A percentile compares a stretch with the other conserved stretches of the same genome.
Evolutionary conservation across 257 asterid species (phyloP).

Genomic region (Solanum acaule): DNA sequence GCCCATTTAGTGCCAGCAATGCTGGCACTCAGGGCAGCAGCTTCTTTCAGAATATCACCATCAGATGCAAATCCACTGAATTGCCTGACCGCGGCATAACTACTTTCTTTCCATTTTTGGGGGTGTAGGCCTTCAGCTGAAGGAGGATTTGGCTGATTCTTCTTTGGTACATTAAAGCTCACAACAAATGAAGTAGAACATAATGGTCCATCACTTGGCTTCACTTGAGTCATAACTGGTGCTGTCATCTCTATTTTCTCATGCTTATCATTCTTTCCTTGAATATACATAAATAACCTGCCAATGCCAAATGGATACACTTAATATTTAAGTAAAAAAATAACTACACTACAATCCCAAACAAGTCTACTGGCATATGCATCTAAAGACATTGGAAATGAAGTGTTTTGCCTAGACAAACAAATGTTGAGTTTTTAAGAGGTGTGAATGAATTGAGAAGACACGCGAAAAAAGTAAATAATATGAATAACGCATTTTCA

Average conservation of each 20-base stretch:
- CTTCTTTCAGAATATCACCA: conserved; percentile 43
- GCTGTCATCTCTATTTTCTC: conserved; percentile 77
- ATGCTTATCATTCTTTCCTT: conserved; percentile 46
- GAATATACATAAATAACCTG: conserved; percentile 71
- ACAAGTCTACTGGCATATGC: background rate
- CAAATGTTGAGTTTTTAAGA: background rate
- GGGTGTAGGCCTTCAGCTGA: conserved; percentile 50
- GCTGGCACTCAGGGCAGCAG: conserved; percentile 48
- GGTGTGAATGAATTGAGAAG: accelerated
- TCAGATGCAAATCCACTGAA: conserved; percentile 62
- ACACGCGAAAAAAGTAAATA: too few species aligned
- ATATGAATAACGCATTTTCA: background rate
- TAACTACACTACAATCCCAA: background rate
- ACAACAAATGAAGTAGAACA: conserved; percentile 63
- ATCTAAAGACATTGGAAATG: background rate
- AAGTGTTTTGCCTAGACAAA: background rate
- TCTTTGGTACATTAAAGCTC: conserved; percentile 66
- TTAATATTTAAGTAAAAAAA: background rate
- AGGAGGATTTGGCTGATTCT: conserved; percentile 62
- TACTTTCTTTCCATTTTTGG: conserved; percentile 60
- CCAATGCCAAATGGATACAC: background rate
- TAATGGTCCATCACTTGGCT: conserved; percentile 80
- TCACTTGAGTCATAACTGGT: conserved; percentile 64
- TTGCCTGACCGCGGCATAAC: conserved; percentile 58
- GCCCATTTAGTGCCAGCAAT: conserved; percentile 55